Base-by-base conservation (phyloP, 495 filamentous ascomycete genomes). In the Aspergillus baeticus region DNA sequence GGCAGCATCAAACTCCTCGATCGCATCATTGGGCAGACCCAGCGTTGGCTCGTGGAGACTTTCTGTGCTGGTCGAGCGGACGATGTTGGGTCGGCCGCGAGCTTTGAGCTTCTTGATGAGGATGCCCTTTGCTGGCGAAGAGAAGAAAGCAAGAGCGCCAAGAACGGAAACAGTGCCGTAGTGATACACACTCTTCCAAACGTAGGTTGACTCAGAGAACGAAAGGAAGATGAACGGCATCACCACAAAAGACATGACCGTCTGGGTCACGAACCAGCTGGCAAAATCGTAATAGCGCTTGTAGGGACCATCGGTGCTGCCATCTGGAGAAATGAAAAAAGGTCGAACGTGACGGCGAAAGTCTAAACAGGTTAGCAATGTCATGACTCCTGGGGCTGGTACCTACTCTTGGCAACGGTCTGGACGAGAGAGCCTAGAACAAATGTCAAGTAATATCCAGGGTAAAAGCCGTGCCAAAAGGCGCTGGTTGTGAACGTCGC, bases 381-480 rank as follows among this genome's bases (percentile, higher is more conserved):
- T 17, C 49, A 6, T 22, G 34, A 20, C 33, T 44, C 38, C 20
- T 29, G 17, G 15, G 33, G 31, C 0, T 23, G 41, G 1, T 22
- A 72, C 84, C 58, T 80, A 96, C 93, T 90, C 77, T 98, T 98
- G 10, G 95, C 95, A 26, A 87, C 86, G 3, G 90, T 95, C 70
- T 98, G 94, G 36, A 96, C 80, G 59, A 98, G 90, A 17, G 88
- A 88, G 2, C 90, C 94, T 17, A 96, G 79, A 48, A 97, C 71
- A 58, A 98, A 98, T 8, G 89, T 79, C 45, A 98, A 68, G 69
- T 98, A 98, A 69, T 98, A 98, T 5, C 94, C 94, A 0, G 95
- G 94, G 59, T 94, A 94, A 74, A 98, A 97, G 15, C 94, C 94
- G 69, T 98, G 94, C 94, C 94, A 98, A 67, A 98, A 88, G 1